Evolutionary conservation across 2,329 filamentous ascomycete species (phyloP).

Genomic region (Scolecobasidium constrictum): DNA sequence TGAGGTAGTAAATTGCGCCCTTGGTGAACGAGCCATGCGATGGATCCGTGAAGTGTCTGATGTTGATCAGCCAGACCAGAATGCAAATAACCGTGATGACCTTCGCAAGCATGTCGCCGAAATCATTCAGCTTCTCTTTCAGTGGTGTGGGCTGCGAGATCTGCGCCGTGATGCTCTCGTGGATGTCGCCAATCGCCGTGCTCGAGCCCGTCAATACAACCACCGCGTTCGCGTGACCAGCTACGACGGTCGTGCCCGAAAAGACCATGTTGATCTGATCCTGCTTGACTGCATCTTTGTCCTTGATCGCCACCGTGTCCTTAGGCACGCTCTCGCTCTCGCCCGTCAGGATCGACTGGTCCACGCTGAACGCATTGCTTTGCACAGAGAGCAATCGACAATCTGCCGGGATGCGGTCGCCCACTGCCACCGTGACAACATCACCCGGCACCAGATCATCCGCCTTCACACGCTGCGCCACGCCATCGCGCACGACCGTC

Average conservation of each 20-base stretch:
- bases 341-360: slow-evolving; percentile 93
- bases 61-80: slow-evolving; percentile 96
- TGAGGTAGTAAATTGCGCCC: slow-evolving; percentile 98
- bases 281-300: slow-evolving; percentile 84
- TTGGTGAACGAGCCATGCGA: slow-evolving; percentile 90
- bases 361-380: slow-evolving; percentile 94
- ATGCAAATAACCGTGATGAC: slow-evolving; percentile 97
- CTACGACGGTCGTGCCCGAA: slow-evolving; percentile 94
- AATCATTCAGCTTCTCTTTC: slow-evolving; percentile 98
- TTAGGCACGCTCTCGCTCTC: slow-evolving; percentile 97
- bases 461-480: slow-evolving; percentile 76
- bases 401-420: slow-evolving; percentile 88
- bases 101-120: slow-evolving; percentile 91
- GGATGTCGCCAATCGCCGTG: slow-evolving; percentile 96
- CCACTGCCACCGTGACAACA: slow-evolving; percentile 76
- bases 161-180: slow-evolving; percentile 95
- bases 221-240: slow-evolving; percentile 80
- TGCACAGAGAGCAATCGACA: slow-evolving; percentile 83
- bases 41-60: slow-evolving; percentile 91
- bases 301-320: slow-evolving; percentile 57
- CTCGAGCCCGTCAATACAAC: slow-evolving; percentile 82
- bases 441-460: slow-evolving; percentile 95
- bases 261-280: slow-evolving; percentile 98
- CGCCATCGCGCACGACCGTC: slow-evolving; percentile 80
- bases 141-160: slow-evolving; percentile 95